phyloP scores from a whole-genome alignment of 805 yeast species.

The Ascoidea tarda region DNA sequence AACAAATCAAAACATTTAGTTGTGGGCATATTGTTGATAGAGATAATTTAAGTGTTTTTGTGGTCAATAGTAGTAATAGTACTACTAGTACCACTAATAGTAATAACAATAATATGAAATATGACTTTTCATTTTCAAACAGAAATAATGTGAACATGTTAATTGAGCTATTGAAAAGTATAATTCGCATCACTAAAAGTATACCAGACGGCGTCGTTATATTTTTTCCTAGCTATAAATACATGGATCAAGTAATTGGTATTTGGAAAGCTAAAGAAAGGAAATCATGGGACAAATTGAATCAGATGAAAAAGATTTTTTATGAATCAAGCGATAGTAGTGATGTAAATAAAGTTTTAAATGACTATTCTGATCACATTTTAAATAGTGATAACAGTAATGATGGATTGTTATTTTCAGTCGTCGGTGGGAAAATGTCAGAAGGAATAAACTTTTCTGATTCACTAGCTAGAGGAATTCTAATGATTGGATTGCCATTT shows the following conservation, averaged over 20 bases:
- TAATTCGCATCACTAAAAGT: conserved; percentile 25
- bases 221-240: conserved; percentile 78
- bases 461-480: conserved; percentile 72
- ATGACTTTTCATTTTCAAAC: conserved; percentile 59
- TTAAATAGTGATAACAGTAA: conserved; percentile 7
- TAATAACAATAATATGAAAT: conserved; percentile 13
- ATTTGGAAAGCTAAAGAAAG: conserved; percentile 30
- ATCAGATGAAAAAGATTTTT: conserved; percentile 31
- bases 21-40: conserved; percentile 82
- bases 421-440: conserved; percentile 85
- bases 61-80: conserved; percentile 25
- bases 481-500: conserved; percentile 80
- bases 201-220: conserved; percentile 70
- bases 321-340: conserved; percentile 35
- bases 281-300: conserved; percentile 19
- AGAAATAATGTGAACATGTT: conserved; percentile 36
- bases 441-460: conserved; percentile 92
- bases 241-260: conserved; percentile 34
- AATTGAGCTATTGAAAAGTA: conserved; percentile 30
- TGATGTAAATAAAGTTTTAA: conserved; percentile 30
- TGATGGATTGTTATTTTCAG: conserved; percentile 67
- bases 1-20: conserved; percentile 36
- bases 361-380: conserved; percentile 34
- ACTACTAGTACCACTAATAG: too few species aligned
- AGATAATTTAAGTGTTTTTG: conserved; percentile 46